phyloP scores from a whole-genome alignment of 2,329 filamentous ascomycete genomes.

The Pleochaeta shiraiana region DNA sequence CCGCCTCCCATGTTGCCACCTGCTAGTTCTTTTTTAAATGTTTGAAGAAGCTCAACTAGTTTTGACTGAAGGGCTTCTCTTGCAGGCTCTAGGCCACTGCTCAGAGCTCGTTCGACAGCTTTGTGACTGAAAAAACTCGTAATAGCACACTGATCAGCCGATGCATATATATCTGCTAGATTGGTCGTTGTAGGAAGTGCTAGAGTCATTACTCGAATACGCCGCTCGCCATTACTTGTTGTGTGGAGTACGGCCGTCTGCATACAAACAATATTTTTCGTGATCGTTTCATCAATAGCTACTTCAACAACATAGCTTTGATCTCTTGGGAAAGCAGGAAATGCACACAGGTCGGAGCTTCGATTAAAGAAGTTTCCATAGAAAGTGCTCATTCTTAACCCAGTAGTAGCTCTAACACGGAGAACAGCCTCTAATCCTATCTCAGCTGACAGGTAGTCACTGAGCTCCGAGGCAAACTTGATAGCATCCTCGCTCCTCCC shows the following conservation, averaged over 20 bases:
- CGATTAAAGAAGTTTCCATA: constrained; percentile 99
- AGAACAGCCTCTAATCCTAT: constrained; percentile 93
- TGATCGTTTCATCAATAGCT: constrained; percentile 85
- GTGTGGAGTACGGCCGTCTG: constrained; percentile 93
- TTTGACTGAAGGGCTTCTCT: constrained; percentile 82
- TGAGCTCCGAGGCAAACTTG: constrained; percentile 94
- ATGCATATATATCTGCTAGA: constrained; percentile 79
- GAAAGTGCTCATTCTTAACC: constrained; percentile 89
- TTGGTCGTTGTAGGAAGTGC: constrained; percentile 83
- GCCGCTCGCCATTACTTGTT: constrained; percentile 88
- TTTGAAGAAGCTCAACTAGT: constrained; percentile 76
- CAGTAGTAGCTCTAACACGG: constrained; percentile 83
- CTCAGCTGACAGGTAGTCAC: constrained; percentile 88
- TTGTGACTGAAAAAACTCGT: constrained; percentile 94
- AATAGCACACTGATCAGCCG: constrained; percentile 83
- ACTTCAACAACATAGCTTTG: constrained; percentile 98
- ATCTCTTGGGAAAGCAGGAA: constrained; percentile 92
- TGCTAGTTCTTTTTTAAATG: constrained; percentile 90
- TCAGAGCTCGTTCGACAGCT: constrained; percentile 75
- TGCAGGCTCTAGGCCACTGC: constrained; percentile 72
- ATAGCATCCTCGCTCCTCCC: constrained; percentile 86
- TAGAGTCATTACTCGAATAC: constrained; percentile 85
- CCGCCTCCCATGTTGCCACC: constrained; percentile 87
- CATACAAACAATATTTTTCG: constrained; percentile 78
- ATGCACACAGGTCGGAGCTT: constrained; percentile 90